Conservation (phyloP, 116 monocot genomes). For the Iris pallida region DNA sequence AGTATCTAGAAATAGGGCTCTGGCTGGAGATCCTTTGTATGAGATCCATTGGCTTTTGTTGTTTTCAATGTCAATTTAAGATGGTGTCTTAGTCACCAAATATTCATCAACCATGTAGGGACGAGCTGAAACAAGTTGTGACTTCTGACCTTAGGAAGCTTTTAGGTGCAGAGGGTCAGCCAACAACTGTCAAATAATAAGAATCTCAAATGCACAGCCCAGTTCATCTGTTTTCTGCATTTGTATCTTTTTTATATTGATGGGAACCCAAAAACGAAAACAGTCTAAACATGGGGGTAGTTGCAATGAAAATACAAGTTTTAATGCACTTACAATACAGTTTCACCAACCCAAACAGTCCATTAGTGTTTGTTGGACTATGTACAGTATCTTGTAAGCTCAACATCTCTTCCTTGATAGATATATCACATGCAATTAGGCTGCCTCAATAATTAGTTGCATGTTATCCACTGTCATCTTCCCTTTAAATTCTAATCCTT, state of each 20-base stretch:
- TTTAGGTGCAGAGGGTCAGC: constrained; percentile 72
- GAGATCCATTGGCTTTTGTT: constrained; percentile 5
- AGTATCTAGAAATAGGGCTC: constrained; percentile 75
- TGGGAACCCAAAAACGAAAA: too few species aligned
- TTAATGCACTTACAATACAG: too few species aligned
- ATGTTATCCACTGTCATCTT: too few species aligned
- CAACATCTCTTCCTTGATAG: too few species aligned
- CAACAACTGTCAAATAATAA: constrained; percentile 73
- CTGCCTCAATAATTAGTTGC: too few species aligned
- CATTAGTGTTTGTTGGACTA: not conserved
- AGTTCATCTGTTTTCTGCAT: not conserved
- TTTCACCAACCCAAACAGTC: too few species aligned
- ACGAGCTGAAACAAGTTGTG: constrained; percentile 72
- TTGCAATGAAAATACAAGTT: too few species aligned
- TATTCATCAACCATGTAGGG: constrained; percentile 33
- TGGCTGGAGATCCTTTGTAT: constrained; percentile 85
- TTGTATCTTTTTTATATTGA: not conserved
- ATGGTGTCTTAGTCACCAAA: not conserved
- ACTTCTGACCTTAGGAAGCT: constrained; percentile 69
- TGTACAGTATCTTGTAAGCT: too few species aligned
- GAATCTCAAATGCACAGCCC: not conserved
- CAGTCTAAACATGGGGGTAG: too few species aligned
- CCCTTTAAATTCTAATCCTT: too few species aligned
- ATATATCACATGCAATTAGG: too few species aligned
- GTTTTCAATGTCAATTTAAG: not conserved